These are phyloP conservation scores for Epichloe gansuensis DNA, from an alignment of 2,329 filamentous ascomycete species.

Conservation along the genomic window DNA sequence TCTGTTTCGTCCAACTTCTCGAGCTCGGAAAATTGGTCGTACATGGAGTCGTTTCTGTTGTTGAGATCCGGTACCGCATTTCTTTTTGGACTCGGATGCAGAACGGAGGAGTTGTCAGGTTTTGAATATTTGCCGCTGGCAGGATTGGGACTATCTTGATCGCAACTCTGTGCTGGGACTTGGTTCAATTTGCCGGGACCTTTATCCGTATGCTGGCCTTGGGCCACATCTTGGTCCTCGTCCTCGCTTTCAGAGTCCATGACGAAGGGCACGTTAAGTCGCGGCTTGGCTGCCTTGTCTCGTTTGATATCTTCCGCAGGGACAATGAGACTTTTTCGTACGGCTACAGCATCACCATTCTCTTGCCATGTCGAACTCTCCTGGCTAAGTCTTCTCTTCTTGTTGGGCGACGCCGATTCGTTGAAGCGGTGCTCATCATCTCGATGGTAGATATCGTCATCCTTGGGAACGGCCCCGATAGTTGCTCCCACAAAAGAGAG, in stretches of 20 bases:
- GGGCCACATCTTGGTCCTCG: slow-evolving; percentile 11
- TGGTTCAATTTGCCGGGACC: background rate
- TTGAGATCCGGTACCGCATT: slow-evolving; percentile 10
- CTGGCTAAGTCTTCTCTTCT: slow-evolving; percentile 18
- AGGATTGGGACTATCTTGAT: background rate
- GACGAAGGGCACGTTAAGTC: slow-evolving; percentile 44
- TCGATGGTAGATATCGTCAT: slow-evolving; percentile 18
- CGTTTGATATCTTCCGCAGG: background rate
- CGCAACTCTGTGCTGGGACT: background rate
- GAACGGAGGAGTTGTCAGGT: slow-evolving; percentile 11
- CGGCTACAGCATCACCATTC: background rate
- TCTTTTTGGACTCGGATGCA: slow-evolving; percentile 10
- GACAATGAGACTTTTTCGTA: background rate
- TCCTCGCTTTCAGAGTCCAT: slow-evolving; percentile 53
- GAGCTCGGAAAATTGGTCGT: slow-evolving; percentile 23
- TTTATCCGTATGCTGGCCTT: background rate
- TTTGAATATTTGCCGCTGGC: background rate
- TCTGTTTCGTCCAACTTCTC: slow-evolving; percentile 35
- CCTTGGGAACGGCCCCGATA: slow-evolving; percentile 9
- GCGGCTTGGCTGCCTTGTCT: slow-evolving; percentile 9
- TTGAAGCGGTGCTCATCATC: slow-evolving; percentile 19
- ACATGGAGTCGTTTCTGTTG: slow-evolving; percentile 16
- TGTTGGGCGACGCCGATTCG: slow-evolving; percentile 21
- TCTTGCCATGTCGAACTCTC: slow-evolving; percentile 6
- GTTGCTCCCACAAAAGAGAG: slow-evolving; percentile 39